phyloP scores from a whole-genome alignment of 257 asterid species.

The Jacaranda copaia region DNA sequence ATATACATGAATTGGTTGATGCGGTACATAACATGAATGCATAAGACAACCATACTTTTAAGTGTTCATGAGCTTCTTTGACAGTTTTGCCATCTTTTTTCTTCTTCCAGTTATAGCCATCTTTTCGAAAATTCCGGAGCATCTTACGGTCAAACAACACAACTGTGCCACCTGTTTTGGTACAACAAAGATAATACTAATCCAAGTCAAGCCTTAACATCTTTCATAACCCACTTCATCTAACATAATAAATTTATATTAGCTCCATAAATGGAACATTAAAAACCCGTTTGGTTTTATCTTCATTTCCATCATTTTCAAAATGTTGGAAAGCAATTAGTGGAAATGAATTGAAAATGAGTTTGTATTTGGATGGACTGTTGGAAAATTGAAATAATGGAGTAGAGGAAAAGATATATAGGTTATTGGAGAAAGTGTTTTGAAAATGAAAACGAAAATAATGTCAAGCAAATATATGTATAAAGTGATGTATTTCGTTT shows the following conservation, averaged over 20 bases:
- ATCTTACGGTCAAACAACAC: slow-evolving; percentile 80
- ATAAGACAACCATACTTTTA: slow-evolving; percentile 57
- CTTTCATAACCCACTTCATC: neutral
- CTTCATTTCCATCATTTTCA: too few relatives aligned
- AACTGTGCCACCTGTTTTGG: slow-evolving; percentile 62
- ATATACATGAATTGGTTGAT: neutral
- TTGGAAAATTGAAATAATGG: too few relatives aligned
- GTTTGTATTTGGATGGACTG: too few relatives aligned
- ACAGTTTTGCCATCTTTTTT: slow-evolving; percentile 83
- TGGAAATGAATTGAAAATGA: too few relatives aligned
- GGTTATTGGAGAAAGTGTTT: too few relatives aligned
- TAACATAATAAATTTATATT: neutral
- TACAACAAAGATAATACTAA: slow-evolving; percentile 32
- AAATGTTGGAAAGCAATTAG: too few relatives aligned
- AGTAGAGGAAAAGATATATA: too few relatives aligned
- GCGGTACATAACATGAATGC: neutral
- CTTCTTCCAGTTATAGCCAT: slow-evolving; percentile 85
- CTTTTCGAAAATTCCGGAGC: slow-evolving; percentile 83
- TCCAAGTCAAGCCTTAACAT: slow-evolving; percentile 15
- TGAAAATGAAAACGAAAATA: too few relatives aligned
- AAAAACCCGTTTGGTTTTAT: too few relatives aligned
- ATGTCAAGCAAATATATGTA: too few relatives aligned
- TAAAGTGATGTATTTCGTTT: too few relatives aligned
- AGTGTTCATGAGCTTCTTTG: slow-evolving; percentile 86
- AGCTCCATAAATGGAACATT: neutral